Percentiles rank a stretch among this genome's conserved stretches.
Evolutionary conservation across 106 monocot species (phyloP).

Genomic region (Dendrobium huoshanense): DNA sequence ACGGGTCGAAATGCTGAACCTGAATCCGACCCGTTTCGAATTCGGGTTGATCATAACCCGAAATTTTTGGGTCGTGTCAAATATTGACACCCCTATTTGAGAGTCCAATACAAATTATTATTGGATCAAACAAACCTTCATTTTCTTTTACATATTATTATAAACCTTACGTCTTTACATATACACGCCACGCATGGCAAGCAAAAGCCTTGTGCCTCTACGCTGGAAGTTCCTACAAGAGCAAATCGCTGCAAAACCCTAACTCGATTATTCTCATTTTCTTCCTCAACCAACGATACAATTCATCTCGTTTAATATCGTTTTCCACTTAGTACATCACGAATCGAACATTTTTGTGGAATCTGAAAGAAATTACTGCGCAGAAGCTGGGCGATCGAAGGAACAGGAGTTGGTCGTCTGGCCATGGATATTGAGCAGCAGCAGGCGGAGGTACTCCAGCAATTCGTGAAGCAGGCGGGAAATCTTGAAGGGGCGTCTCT

Average conservation of each 20-base stretch:
- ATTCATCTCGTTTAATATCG: conserved; percentile 3
- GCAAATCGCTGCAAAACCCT: not conserved
- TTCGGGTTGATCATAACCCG: too few relatives aligned
- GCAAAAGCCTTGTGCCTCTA: too few relatives aligned
- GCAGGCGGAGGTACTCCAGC: conserved; percentile 81
- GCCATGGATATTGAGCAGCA: conserved; percentile 85
- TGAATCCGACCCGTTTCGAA: too few relatives aligned
- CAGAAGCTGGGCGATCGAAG: conserved; percentile 4
- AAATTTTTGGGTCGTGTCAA: too few relatives aligned
- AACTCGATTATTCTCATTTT: not conserved
- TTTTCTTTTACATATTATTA: too few relatives aligned
- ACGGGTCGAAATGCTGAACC: too few relatives aligned
- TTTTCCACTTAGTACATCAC: not conserved
- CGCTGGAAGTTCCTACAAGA: not conserved
- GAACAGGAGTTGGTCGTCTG: not conserved
- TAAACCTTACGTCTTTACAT: too few relatives aligned
- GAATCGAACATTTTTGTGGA: too few relatives aligned
- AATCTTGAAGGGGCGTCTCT: conserved; percentile 31
- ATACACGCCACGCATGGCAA: too few relatives aligned
- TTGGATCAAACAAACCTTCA: too few relatives aligned
- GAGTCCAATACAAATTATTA: too few relatives aligned
- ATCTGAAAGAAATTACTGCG: not conserved
- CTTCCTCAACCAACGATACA: not conserved
- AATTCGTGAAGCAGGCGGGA: conserved; percentile 49
- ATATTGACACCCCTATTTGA: too few relatives aligned